These are phyloP conservation scores for Ascochyta koolunga DNA, from an alignment of 2,329 filamentous ascomycete species.

Conservation along the genomic window DNA sequence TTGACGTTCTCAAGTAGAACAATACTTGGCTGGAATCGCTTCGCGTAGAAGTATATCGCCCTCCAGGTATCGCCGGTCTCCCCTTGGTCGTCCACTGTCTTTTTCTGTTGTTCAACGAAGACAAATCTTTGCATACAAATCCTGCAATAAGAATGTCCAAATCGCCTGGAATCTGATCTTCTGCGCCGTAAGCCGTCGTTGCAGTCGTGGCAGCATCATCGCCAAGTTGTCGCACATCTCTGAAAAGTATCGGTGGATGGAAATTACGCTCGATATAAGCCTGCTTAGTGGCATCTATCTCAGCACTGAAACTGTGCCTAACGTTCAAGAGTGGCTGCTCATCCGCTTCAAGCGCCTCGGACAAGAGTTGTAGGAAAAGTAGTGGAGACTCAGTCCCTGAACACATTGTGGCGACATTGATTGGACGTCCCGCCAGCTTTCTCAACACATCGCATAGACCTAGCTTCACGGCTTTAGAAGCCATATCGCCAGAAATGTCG, in stretches of 20 bases:
- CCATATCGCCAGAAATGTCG: conserved; percentile 59
- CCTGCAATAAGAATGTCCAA: conserved; percentile 73
- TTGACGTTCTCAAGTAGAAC: conserved; percentile 76
- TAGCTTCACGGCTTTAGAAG: conserved; percentile 42
- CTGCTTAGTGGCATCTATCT: conserved; percentile 55
- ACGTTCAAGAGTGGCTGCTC: conserved; percentile 26
- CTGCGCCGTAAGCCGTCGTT: conserved; percentile 70
- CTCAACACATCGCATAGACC: conserved; percentile 46
- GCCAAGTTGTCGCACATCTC: conserved; percentile 55
- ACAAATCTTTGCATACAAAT: conserved; percentile 79
- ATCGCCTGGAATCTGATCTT: conserved; percentile 60
- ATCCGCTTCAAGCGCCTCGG: conserved; percentile 27
- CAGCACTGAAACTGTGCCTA: conserved; percentile 53
- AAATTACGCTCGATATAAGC: conserved; percentile 57
- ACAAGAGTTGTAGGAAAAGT: conserved; percentile 66
- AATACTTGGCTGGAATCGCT: conserved; percentile 63
- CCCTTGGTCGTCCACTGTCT: conserved; percentile 60
- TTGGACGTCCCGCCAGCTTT: conserved; percentile 43
- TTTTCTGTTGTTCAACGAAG: conserved; percentile 65
- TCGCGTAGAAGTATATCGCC: conserved; percentile 64
- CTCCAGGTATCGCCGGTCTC: conserved; percentile 71
- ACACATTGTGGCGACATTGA: conserved; percentile 73
- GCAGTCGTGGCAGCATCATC: conserved; percentile 55
- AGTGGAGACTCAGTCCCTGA: conserved; percentile 80
- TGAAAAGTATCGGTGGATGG: conserved; percentile 49